Conservation (phyloP, 2,329 filamentous ascomycete species). For the Cadophora luteo-olivacea region DNA sequence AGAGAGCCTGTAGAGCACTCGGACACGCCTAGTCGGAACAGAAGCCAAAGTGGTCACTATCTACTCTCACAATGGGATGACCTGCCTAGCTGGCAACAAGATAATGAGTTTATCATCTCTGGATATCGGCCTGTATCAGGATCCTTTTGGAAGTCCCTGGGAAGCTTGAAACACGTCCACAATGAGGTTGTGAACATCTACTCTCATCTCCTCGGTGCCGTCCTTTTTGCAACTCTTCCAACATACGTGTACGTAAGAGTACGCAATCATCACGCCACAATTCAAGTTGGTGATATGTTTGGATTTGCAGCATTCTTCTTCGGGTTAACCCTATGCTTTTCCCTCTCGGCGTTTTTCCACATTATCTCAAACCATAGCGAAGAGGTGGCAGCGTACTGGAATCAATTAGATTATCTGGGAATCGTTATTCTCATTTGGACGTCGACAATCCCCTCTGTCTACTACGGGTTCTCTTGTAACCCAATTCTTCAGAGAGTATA, state of each 20-base stretch:
- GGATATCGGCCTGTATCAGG: not conserved
- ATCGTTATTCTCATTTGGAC: slow-evolving; percentile 49
- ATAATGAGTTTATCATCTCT: not conserved
- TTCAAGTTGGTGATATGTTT: slow-evolving; percentile 44
- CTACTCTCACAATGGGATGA: not conserved
- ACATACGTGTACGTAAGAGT: slow-evolving; percentile 41
- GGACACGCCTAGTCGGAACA: not conserved
- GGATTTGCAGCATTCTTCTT: slow-evolving; percentile 50
- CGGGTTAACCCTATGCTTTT: slow-evolving; percentile 48
- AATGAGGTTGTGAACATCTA: slow-evolving; percentile 44
- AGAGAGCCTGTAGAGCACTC: not conserved
- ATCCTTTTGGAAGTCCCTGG: slow-evolving; percentile 1
- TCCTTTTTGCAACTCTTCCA: slow-evolving; percentile 44
- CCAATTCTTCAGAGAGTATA: slow-evolving; percentile 44
- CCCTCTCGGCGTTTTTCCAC: slow-evolving; percentile 46
- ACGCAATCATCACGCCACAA: slow-evolving; percentile 44
- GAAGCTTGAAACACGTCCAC: slow-evolving; percentile 4
- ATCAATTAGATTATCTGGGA: slow-evolving; percentile 48
- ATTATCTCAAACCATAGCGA: slow-evolving; percentile 49
- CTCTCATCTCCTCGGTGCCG: slow-evolving; percentile 52
- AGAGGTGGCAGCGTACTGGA: slow-evolving; percentile 44
- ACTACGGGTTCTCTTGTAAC: slow-evolving; percentile 51
- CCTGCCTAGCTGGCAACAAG: not conserved
- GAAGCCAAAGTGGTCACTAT: slow-evolving; percentile 40
- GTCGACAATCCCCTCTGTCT: slow-evolving; percentile 49